These are phyloP conservation scores for Uncinocarpus reesii DNA, from an alignment of 2,329 filamentous ascomycete species.

Conservation along the genomic window DNA sequence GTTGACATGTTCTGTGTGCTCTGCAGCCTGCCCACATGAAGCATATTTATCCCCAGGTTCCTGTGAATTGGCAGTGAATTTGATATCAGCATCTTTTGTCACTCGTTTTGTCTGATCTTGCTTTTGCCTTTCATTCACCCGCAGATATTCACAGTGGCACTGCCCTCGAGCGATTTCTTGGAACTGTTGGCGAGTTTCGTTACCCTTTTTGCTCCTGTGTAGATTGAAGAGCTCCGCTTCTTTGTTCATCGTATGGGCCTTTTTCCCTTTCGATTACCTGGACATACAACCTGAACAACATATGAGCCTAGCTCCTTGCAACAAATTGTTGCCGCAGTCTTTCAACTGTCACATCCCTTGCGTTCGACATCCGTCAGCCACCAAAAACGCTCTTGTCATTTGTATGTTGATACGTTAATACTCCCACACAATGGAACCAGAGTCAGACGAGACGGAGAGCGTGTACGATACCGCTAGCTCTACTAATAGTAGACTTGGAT, in stretches of 20 bases:
- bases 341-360: too few species aligned
- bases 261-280: too few species aligned
- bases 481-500: slow-evolving; percentile 6
- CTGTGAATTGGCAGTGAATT: background rate
- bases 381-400: too few species aligned
- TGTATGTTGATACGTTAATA: too few species aligned
- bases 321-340: too few species aligned
- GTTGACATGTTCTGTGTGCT: background rate
- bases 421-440: background rate
- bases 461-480: slow-evolving; percentile 12
- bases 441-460: slow-evolving; percentile 7
- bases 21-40: background rate
- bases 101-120: background rate
- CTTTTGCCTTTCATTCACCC: background rate
- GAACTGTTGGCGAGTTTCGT: background rate
- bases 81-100: background rate
- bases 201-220: background rate
- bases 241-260: too few species aligned
- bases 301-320: too few species aligned
- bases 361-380: too few species aligned
- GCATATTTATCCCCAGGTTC: background rate
- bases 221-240: too few species aligned
- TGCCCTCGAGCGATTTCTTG: background rate
- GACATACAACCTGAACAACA: too few species aligned
- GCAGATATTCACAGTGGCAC: slow-evolving; percentile 1